phyloP scores from a whole-genome alignment of 2,329 filamentous ascomycete species.

The Ophiostoma quercus region DNA sequence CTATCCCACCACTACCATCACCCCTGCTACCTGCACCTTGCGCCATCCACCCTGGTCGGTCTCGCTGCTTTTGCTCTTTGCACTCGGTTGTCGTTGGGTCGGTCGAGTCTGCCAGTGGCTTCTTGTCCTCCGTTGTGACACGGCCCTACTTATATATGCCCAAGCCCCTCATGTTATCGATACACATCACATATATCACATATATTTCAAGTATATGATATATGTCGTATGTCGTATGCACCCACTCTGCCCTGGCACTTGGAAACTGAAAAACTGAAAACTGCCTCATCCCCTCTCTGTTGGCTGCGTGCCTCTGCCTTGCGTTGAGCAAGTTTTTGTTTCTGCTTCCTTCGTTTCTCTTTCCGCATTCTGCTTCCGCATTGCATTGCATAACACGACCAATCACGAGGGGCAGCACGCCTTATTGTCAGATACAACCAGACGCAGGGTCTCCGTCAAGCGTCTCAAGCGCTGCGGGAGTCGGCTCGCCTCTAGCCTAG shows the following conservation, averaged over 20 bases:
- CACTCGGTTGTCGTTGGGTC: not conserved
- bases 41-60: not conserved
- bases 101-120: not conserved
- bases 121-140: conserved; percentile 3
- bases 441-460: not conserved
- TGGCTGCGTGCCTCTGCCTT: not conserved
- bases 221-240: not conserved
- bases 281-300: not conserved
- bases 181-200: not conserved
- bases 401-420: not conserved
- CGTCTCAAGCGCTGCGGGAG: not conserved
- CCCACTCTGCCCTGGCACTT: not conserved
- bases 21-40: not conserved
- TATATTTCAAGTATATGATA: not conserved
- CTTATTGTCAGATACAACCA: not conserved
- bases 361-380: not conserved
- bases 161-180: not conserved
- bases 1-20: not conserved
- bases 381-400: not conserved
- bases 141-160: conserved; percentile 7
- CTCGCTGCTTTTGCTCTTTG: not conserved
- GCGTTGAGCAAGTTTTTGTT: conserved; percentile 24
- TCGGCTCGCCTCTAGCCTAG: not conserved
- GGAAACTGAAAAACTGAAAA: not conserved
- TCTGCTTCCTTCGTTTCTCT: not conserved